These are phyloP conservation scores for Candida neerlandica DNA, from an alignment of 1,139 yeast genomes.

Conservation along the genomic window DNA sequence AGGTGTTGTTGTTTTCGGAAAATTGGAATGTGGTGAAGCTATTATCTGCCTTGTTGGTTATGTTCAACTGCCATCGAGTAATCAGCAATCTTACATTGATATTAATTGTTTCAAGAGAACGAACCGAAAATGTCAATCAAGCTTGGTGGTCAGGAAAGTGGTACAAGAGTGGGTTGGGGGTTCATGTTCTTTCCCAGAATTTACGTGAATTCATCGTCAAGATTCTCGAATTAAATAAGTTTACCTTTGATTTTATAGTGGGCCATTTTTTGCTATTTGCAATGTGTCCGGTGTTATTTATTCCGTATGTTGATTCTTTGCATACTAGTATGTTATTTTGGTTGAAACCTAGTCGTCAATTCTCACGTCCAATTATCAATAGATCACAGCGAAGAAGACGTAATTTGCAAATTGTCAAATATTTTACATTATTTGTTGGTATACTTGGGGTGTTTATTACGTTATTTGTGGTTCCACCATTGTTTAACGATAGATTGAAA, in stretches of 20 bases:
- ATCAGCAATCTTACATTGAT: slow-evolving; percentile 41
- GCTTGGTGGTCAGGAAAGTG: slow-evolving; percentile 93
- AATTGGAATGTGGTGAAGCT: slow-evolving; percentile 63
- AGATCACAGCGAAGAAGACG: slow-evolving; percentile 22
- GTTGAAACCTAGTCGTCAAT: slow-evolving; percentile 32
- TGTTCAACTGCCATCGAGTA: slow-evolving; percentile 53
- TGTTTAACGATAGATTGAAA: slow-evolving; percentile 11
- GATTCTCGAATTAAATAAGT: slow-evolving; percentile 64
- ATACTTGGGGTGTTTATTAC: slow-evolving; percentile 20
- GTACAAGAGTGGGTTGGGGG: slow-evolving; percentile 62
- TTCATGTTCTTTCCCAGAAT: slow-evolving; percentile 64
- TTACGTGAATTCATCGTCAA: slow-evolving; percentile 70
- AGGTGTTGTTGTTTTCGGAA: slow-evolving; percentile 63
- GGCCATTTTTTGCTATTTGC: slow-evolving; percentile 64
- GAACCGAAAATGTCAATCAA: slow-evolving; percentile 54
- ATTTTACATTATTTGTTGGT: slow-evolving; percentile 24
- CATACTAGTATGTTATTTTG: slow-evolving; percentile 42
- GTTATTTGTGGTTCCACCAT: slow-evolving; percentile 19
- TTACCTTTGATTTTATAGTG: slow-evolving; percentile 70
- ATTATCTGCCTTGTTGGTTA: slow-evolving; percentile 58
- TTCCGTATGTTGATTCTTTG: slow-evolving; percentile 59
- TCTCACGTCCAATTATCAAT: slow-evolving; percentile 30
- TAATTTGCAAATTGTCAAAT: slow-evolving; percentile 19
- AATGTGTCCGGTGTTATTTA: slow-evolving; percentile 62
- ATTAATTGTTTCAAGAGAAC: slow-evolving; percentile 59